Evolutionary conservation across 2,329 filamentous ascomycete genomes (phyloP).

Genomic region (Nigrograna mackinnonii): DNA sequence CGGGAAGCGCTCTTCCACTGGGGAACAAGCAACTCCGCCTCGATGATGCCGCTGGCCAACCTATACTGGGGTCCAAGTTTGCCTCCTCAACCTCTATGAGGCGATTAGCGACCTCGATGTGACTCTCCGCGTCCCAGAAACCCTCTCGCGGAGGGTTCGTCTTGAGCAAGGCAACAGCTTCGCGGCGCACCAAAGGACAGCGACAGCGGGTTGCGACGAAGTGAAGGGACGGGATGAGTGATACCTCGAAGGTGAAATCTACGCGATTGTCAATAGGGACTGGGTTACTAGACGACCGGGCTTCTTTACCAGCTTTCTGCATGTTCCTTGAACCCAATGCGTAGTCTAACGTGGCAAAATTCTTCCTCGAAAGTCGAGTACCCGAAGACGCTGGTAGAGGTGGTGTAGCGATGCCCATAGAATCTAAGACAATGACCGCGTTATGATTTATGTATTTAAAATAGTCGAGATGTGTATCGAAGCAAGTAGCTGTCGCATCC

Average conservation of each 20-base stretch:
- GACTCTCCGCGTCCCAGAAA: constrained; percentile 21
- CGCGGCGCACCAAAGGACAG: constrained; percentile 19
- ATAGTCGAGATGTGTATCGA: constrained; percentile 16
- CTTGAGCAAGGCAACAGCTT: constrained; percentile 16
- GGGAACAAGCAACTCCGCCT: no score
- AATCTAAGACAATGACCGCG: constrained; percentile 18
- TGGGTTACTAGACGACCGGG: no score
- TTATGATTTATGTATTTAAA: constrained; percentile 20
- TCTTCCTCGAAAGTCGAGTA: no score
- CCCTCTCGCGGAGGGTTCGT: constrained; percentile 18
- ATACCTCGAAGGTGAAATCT: constrained; percentile 17
- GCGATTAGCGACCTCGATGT: constrained; percentile 16
- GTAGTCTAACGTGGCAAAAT: no score
- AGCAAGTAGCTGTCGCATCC: constrained; percentile 12
- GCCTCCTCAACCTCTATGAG: constrained; percentile 23
- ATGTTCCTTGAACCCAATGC: no score
- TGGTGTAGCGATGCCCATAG: constrained; percentile 5
- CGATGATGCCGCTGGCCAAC: no score
- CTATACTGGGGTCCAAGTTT: constrained; percentile 16
- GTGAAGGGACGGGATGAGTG: constrained; percentile 12
- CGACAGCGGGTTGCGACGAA: constrained; percentile 16
- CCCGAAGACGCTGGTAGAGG: constrained; percentile 1
- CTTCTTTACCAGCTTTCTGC: no score
- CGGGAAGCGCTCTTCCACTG: no score
- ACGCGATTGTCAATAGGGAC: no score